Base-by-base conservation (phyloP, 1,139 yeast genomes). In the Pichia sp. region DNA sequence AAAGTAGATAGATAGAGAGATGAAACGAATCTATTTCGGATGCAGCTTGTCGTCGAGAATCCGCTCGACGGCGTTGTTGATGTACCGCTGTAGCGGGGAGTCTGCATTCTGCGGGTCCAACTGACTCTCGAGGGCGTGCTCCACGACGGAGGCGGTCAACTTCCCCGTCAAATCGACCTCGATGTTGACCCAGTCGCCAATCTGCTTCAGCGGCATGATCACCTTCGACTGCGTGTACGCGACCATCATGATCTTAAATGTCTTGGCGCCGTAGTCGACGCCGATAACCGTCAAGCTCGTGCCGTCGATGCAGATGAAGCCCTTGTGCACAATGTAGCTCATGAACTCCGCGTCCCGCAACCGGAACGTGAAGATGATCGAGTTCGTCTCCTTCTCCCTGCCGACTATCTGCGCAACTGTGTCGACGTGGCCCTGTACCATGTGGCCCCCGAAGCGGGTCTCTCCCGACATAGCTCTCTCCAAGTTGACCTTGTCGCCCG, bases 401-500 rank as follows among this genome's bases (percentile, higher is more conserved):
- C 71, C 69, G 1, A 79, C 78, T 43, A 95, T 87, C 36, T 72
- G 71, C 4, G 97, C 97, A 34, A 85, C 77, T 0, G 97, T 89
- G 67, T 93, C 99, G 38, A 95, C 92, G 72, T 93, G 99, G 13
- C 99, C 99, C 65, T 93, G 99, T 1, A 93, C 99, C 59, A 92
- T 83, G 71, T 93, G 99, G 0, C 99, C 99, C 31, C 99, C 99
- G 66, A 92, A 82, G 59, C 99, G 77, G 11, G 85, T 90, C 53
- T 88, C 90, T 5, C 78, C 88, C 62, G 66, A 80, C 57, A 93
- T 92, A 0, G 99, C 99, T 59, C 99, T 78, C 71, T 93, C 99
- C 62, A 93, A 75, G 66, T 95, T 92, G 43, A 93, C 96, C 59
- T 77, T 76, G 30, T 80, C 70, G 2, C 90, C 93, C 0, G 63